phyloP scores from a whole-genome alignment of 139 green algal species.

The Chlorella vulgaris region DNA sequence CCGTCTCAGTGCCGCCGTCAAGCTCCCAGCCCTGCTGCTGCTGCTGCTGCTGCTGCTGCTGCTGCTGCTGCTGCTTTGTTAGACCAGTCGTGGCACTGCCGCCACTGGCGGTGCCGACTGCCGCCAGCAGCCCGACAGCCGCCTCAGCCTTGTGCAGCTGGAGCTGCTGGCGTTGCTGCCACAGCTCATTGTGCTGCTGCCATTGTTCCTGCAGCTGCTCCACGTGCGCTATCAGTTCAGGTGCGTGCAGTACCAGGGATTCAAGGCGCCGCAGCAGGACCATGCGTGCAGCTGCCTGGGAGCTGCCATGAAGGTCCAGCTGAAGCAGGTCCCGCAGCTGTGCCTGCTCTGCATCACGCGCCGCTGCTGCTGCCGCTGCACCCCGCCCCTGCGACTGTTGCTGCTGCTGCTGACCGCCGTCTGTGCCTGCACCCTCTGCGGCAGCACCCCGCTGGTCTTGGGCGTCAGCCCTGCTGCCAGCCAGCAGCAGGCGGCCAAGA shows the following conservation, averaged over 20 bases:
- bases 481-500: background rate
- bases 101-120: no score
- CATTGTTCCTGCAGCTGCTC: background rate
- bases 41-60: background rate
- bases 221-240: background rate
- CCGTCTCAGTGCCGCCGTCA: no score
- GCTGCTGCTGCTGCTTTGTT: background rate
- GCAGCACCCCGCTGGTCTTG: no score
- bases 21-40: no score
- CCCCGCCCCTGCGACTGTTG: background rate
- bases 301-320: constrained; percentile 39
- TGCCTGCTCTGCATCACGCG: background rate
- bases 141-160: no score
- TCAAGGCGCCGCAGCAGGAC: constrained; percentile 27
- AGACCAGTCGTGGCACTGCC: no score
- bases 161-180: no score
- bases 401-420: background rate
- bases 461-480: background rate
- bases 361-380: background rate
- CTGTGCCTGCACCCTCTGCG: no score
- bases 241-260: background rate
- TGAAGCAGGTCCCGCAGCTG: constrained; percentile 14
- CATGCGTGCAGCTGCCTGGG: constrained; percentile 29
- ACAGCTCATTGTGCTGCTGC: background rate
- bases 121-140: no score